A percentile compares a stretch with the other conserved stretches of the same genome.
Conservation (phyloP, 2,329 filamentous ascomycete species). For the Diaporthe citri region DNA sequence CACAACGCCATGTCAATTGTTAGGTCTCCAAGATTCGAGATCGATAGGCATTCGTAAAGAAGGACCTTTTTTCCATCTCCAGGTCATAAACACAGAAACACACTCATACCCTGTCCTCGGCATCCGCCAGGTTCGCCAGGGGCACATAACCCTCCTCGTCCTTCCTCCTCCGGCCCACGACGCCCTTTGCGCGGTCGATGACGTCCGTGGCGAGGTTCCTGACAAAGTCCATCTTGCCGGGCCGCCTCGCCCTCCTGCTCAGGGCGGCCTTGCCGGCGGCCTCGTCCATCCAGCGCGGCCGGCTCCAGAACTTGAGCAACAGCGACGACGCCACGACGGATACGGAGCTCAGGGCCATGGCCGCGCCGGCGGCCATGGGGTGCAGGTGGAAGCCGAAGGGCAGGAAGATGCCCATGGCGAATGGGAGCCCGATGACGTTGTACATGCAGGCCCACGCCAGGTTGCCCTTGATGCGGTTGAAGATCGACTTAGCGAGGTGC, state of each 20-base stretch:
- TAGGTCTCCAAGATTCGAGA: neutral
- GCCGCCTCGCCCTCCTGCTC: constrained; percentile 57
- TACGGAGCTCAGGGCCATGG: constrained; percentile 92
- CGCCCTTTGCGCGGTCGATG: constrained; percentile 51
- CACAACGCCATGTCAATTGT: constrained; percentile 9
- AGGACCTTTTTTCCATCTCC: neutral
- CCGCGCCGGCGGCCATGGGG: constrained; percentile 93
- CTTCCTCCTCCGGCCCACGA: constrained; percentile 49
- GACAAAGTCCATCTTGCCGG: constrained; percentile 54
- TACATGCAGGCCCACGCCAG: constrained; percentile 93
- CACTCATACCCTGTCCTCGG: constrained; percentile 40
- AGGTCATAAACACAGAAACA: neutral
- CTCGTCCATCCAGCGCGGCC: constrained; percentile 89
- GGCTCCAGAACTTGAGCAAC: constrained; percentile 86
- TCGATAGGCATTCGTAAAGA: neutral
- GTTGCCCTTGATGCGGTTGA: constrained; percentile 93
- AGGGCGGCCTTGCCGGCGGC: constrained; percentile 69
- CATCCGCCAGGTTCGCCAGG: constrained; percentile 63
- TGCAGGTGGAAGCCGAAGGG: constrained; percentile 90
- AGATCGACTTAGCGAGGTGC: constrained; percentile 85
- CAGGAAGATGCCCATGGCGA: constrained; percentile 96
- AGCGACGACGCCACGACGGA: constrained; percentile 89
- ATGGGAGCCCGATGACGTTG: constrained; percentile 90
- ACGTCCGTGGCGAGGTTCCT: constrained; percentile 58
- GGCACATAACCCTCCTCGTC: constrained; percentile 72